Conservation (phyloP, 306 rosid species). For the Gillenia trifoliata region DNA sequence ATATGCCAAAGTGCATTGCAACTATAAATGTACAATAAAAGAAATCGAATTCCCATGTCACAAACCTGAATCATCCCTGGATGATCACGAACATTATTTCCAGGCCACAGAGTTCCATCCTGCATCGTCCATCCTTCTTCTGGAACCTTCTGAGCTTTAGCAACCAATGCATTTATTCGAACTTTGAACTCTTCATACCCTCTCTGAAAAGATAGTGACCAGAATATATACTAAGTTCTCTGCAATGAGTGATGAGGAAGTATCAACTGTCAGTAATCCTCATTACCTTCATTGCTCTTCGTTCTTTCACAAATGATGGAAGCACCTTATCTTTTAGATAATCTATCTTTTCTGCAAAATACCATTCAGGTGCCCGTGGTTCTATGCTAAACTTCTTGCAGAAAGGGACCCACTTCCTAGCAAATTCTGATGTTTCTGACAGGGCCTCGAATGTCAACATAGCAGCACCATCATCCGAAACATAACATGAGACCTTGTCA, state of each 20-base stretch:
- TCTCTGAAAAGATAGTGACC: constrained; percentile 35
- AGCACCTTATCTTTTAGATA: constrained; percentile 52
- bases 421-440: constrained; percentile 68
- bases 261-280: constrained; percentile 1
- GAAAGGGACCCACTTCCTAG: constrained; percentile 71
- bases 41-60: not conserved
- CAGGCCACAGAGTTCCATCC: constrained; percentile 78
- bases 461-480: constrained; percentile 70
- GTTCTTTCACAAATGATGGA: constrained; percentile 55
- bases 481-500: constrained; percentile 65
- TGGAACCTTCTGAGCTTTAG: constrained; percentile 59
- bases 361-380: constrained; percentile 72
- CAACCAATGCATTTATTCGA: constrained; percentile 56
- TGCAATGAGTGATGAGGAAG: not conserved
- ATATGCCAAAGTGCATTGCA: constrained; percentile 11
- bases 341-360: constrained; percentile 54
- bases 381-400: constrained; percentile 62
- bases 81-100: constrained; percentile 52
- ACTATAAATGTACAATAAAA: not conserved
- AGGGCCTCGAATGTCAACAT: constrained; percentile 63
- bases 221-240: not conserved
- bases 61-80: constrained; percentile 74
- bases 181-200: constrained; percentile 74
- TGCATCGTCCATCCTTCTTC: constrained; percentile 82
- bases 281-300: constrained; percentile 74